Evolutionary conservation across 352 stramenopile genomes (phyloP), one percentile per base, ranked within the genome.

Genomic region (Pythium pyrilobum): DNA sequence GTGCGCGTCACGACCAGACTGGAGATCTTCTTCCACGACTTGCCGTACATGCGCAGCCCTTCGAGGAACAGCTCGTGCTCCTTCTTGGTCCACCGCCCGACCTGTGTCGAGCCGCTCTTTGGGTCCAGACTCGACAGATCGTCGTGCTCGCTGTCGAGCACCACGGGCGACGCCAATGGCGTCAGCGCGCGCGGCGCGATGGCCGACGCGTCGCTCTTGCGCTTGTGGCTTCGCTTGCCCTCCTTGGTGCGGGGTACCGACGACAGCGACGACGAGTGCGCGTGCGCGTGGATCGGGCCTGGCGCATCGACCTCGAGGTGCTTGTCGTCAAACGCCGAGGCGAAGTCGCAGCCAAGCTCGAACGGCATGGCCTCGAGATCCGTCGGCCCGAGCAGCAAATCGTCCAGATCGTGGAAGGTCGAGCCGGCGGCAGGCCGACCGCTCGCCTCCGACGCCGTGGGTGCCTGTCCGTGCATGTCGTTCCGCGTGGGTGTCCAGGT

Each of bases 1-100:
- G 84, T 92, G 15, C 84, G 72, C 10, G 84, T 89, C 48, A 78
- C 69, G 28, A 93, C 82, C 18, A 93, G 69, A 41, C 70, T 88
- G 16, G 78, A 82, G 59, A 93, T 96, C 64, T 93, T 90, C 61
- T 96, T 96, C 88, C 88, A 97, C 11, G 90, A 95, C 67, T 89
- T 95, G 44, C 88, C 88, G 52, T 92, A 93, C 18, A 85, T 69
- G 34, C 87, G 59, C 2, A 97, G 69, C 0, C 88, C 88, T 56
- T 96, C 77, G 2, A 96, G 67, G 59, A 97, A 97, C 24, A 91
- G 62, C 52, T 89, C 77, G 60, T 96, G 88, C 59, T 97, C 88
- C 39, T 74, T 75, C 67, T 94, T 92, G 47, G 85, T 96, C 88
- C 88, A 97, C 29, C 88, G 81, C 4, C 88, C 88, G 4, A 91